Evolutionary conservation across 1,139 yeast genomes (phyloP).

Genomic region (Suhomyces kunorum): DNA sequence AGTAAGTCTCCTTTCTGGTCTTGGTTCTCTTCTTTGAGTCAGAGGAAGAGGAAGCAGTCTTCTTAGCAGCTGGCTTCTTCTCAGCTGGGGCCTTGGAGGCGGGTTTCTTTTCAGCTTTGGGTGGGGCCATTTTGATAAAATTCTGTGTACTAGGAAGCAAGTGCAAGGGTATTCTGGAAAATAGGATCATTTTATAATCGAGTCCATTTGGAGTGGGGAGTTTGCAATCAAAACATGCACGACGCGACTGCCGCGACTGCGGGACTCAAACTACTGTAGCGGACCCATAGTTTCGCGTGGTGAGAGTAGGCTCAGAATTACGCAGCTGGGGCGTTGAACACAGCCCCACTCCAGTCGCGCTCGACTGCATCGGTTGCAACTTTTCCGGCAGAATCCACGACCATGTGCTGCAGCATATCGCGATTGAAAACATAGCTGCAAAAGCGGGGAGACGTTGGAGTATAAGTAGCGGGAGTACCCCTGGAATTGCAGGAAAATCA

Average conservation of each 20-base stretch:
- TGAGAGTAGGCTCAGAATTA: neutral
- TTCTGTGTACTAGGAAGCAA: constrained; percentile 1
- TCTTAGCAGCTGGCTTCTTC: constrained; percentile 36
- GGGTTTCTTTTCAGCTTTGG: constrained; percentile 34
- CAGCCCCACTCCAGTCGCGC: neutral
- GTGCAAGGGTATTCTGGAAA: neutral
- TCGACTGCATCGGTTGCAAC: neutral
- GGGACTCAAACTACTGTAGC: neutral
- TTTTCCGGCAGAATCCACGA: too few relatives aligned
- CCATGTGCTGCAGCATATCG: too few relatives aligned
- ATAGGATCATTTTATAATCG: constrained; percentile 5
- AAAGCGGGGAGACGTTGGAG: neutral
- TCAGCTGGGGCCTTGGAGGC: constrained; percentile 35
- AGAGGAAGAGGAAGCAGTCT: constrained; percentile 50
- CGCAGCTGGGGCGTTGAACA: constrained; percentile 1
- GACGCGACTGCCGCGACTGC: neutral
- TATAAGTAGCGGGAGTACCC: constrained; percentile 3
- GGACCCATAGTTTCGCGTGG: constrained; percentile 1
- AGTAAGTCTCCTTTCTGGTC: constrained; percentile 98
- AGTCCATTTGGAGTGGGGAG: neutral
- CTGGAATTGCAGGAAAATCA: neutral
- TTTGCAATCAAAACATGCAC: constrained; percentile 3
- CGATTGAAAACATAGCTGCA: too few relatives aligned
- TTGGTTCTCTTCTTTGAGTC: constrained; percentile 93
- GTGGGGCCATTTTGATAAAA: constrained; percentile 27